Conservation (phyloP, 2,329 filamentous ascomycete genomes). For the Neonectria faginata region DNA sequence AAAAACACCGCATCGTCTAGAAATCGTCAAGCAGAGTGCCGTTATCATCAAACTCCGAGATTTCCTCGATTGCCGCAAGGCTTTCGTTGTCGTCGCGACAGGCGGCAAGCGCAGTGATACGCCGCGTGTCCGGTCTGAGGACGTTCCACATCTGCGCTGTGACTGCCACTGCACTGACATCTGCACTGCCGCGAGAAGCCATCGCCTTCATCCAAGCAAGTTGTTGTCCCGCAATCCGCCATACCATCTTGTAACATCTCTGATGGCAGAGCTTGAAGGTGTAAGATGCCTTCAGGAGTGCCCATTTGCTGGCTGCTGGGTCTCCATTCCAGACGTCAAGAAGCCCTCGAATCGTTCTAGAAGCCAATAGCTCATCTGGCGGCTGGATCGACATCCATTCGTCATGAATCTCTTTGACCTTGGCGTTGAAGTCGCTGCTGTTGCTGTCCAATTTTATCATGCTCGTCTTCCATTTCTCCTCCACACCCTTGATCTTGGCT, state of each 20-base stretch:
- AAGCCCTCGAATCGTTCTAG: slow-evolving; percentile 44
- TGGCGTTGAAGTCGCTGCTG: slow-evolving; percentile 39
- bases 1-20: slow-evolving; percentile 28
- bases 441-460: slow-evolving; percentile 46
- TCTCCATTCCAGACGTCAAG: slow-evolving; percentile 45
- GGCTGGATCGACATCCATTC: slow-evolving; percentile 59
- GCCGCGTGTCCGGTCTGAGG: slow-evolving; percentile 52
- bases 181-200: slow-evolving; percentile 30
- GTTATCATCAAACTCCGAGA: slow-evolving; percentile 45
- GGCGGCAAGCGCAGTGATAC: slow-evolving; percentile 39
- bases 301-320: slow-evolving; percentile 55
- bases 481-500: slow-evolving; percentile 48
- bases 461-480: slow-evolving; percentile 50
- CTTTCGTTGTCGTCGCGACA: slow-evolving; percentile 42
- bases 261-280: slow-evolving; percentile 57
- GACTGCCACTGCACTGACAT: slow-evolving; percentile 47
- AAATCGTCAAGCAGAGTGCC: slow-evolving; percentile 48
- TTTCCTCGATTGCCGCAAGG: slow-evolving; percentile 43
- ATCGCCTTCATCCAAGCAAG: slow-evolving; percentile 60
- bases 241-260: slow-evolving; percentile 51
- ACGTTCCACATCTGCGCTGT: slow-evolving; percentile 52
- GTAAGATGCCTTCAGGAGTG: slow-evolving; percentile 62
- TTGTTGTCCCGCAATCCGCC: slow-evolving; percentile 62
- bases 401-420: slow-evolving; percentile 53
- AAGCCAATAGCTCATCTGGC: slow-evolving; percentile 35